phyloP scores from a whole-genome alignment of 495 filamentous ascomycete species.

The Talaromyces thailandensis region DNA sequence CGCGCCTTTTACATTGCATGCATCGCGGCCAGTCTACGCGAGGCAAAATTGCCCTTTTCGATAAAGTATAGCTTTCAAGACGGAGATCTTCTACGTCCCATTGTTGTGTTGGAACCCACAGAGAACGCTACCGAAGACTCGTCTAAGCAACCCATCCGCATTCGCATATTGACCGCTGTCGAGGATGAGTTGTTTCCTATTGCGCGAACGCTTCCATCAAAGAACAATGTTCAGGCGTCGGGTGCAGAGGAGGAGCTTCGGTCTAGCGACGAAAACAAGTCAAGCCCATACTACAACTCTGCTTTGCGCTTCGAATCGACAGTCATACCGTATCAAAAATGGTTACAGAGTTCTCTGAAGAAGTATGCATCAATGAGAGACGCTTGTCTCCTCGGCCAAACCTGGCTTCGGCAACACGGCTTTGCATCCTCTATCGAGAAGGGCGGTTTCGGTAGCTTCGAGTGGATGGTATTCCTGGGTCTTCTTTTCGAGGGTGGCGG shows the following conservation, averaged over 20 bases:
- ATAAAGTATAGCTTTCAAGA: slow-evolving; percentile 60
- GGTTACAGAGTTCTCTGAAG: slow-evolving; percentile 54
- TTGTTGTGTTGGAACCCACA: slow-evolving; percentile 48
- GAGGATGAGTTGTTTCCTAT: slow-evolving; percentile 56
- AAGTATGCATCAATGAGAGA: slow-evolving; percentile 66
- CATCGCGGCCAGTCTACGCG: slow-evolving; percentile 59
- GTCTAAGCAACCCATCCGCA: slow-evolving; percentile 39
- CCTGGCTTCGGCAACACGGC: slow-evolving; percentile 85
- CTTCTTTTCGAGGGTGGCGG: slow-evolving; percentile 70
- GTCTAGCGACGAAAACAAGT: slow-evolving; percentile 18
- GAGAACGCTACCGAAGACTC: slow-evolving; percentile 16
- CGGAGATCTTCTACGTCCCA: slow-evolving; percentile 69
- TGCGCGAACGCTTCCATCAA: slow-evolving; percentile 58
- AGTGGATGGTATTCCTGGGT: slow-evolving; percentile 75
- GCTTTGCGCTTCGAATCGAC: slow-evolving; percentile 70
- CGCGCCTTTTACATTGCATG: slow-evolving; percentile 84
- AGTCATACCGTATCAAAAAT: slow-evolving; percentile 61
- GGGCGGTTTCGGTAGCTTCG: slow-evolving; percentile 92
- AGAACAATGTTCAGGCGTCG: slow-evolving; percentile 56
- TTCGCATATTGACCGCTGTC: slow-evolving; percentile 71
- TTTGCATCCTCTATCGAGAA: slow-evolving; percentile 53
- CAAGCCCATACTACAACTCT: slow-evolving; percentile 86
- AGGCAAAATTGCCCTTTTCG: slow-evolving; percentile 41
- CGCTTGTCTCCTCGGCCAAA: slow-evolving; percentile 73
- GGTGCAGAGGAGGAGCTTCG: slow-evolving; percentile 25